Conservation (phyloP, 164 flowering plant genomes). For the Taxillus chinensis region DNA sequence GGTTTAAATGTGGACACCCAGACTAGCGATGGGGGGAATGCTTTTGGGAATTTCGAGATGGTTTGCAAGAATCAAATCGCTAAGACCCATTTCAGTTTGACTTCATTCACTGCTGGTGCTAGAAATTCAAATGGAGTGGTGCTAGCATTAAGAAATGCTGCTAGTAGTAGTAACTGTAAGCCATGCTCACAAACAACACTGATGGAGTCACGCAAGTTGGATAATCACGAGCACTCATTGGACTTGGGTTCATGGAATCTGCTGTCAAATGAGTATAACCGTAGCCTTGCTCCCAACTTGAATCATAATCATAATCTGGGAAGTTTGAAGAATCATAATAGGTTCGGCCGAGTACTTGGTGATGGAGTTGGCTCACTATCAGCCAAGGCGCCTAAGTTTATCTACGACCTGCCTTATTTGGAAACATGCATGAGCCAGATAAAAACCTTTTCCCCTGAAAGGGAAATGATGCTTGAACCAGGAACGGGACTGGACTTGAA, state of each 20-base stretch:
- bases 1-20: not conserved
- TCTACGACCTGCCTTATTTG: constrained; percentile 31
- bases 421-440: constrained; percentile 27
- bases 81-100: constrained; percentile 12
- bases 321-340: constrained; percentile 3
- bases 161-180: not conserved
- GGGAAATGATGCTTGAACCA: constrained; percentile 6
- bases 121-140: constrained; percentile 8
- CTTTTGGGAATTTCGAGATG: constrained; percentile 1
- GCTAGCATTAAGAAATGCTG: not conserved
- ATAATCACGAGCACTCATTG: constrained; percentile 8
- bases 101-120: constrained; percentile 6
- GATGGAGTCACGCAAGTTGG: not conserved
- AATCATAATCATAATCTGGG: not conserved
- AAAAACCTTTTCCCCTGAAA: constrained; percentile 6
- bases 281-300: constrained; percentile 1
- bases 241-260: constrained; percentile 12
- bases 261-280: constrained; percentile 10
- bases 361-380: not conserved
- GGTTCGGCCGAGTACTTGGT: not conserved
- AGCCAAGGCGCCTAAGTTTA: constrained; percentile 12
- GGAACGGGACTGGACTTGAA: not conserved
- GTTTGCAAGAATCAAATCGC: constrained; percentile 1
- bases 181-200: not conserved
- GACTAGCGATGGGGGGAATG: not conserved